Percentiles rank a stretch among this genome's conserved stretches.
Evolutionary conservation across 441 rosid genomes (phyloP).

Genomic region (Daphne laureola): DNA sequence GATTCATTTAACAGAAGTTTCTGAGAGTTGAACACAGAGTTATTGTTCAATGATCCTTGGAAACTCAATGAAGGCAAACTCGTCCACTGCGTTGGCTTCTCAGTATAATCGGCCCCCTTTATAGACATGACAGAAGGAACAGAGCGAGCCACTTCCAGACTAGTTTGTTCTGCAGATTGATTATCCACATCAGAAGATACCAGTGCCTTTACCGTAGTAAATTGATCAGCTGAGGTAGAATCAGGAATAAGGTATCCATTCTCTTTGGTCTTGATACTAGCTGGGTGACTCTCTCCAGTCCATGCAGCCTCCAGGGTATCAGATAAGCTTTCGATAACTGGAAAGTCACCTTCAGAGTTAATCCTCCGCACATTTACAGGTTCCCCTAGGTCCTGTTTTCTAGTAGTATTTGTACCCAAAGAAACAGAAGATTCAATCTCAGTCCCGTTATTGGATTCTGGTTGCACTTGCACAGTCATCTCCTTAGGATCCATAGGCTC

Average conservation of each 20-base stretch:
- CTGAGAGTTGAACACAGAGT: constrained; percentile 29
- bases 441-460: constrained; percentile 23
- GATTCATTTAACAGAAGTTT: constrained; percentile 42
- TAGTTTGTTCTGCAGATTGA: constrained; percentile 16
- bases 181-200: constrained; percentile 17
- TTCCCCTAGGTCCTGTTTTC: constrained; percentile 33
- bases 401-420: constrained; percentile 23
- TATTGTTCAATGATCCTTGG: constrained; percentile 34
- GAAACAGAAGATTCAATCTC: constrained; percentile 28
- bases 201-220: constrained; percentile 13
- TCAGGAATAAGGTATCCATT: constrained; percentile 28
- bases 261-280: constrained; percentile 26
- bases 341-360: constrained; percentile 56
- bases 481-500: constrained; percentile 26
- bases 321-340: constrained; percentile 35
- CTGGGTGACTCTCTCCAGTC: constrained; percentile 47
- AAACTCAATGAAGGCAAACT: constrained; percentile 43
- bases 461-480: constrained; percentile 19
- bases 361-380: constrained; percentile 37
- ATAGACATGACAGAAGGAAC: constrained; percentile 18
- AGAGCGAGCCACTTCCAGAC: constrained; percentile 20
- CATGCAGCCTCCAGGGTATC: constrained; percentile 76
- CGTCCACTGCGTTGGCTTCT: constrained; percentile 27
- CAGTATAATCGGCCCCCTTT: constrained; percentile 25
- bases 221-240: constrained; percentile 19